Evolutionary conservation across 106 monocot genomes (phyloP).

Genomic region (Acorus calamus): DNA sequence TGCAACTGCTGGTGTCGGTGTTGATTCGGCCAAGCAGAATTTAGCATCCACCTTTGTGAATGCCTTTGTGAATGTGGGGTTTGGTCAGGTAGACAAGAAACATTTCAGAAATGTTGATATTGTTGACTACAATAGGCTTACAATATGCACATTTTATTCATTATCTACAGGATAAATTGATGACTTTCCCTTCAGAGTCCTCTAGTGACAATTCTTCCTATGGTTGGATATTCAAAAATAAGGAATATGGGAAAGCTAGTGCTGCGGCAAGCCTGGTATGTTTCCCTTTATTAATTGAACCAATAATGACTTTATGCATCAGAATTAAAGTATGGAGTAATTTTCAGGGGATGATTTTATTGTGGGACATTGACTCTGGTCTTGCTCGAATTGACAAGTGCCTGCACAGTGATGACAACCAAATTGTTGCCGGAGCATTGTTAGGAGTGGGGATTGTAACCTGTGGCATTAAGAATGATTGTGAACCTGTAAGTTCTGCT

Average conservation of each 20-base stretch:
- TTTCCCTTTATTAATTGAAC: neutral
- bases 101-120: neutral
- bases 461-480: conserved; percentile 88
- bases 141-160: neutral
- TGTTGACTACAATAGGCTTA: too few relatives aligned
- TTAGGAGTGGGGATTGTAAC: conserved; percentile 95
- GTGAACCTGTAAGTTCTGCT: conserved; percentile 69
- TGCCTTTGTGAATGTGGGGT: conserved; percentile 98
- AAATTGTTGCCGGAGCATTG: conserved; percentile 89
- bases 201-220: conserved; percentile 60
- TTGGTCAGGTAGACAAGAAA: conserved; percentile 65
- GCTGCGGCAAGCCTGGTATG: conserved; percentile 93
- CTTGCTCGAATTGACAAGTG: conserved; percentile 90
- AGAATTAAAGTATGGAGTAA: conserved; percentile 1
- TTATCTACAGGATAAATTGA: conserved; percentile 78
- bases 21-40: conserved; percentile 95
- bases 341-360: conserved; percentile 86
- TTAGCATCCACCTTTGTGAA: conserved; percentile 97
- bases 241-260: conserved; percentile 97
- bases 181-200: conserved; percentile 73
- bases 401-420: conserved; percentile 81
- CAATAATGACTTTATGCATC: too few relatives aligned
- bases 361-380: conserved; percentile 95
- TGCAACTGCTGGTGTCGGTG: conserved; percentile 68
- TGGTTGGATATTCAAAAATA: conserved; percentile 89